Percentiles rank a stretch among this genome's conserved stretches.
Conservation (phyloP, 257 asterid species). For the Leptodermis oblonga region DNA sequence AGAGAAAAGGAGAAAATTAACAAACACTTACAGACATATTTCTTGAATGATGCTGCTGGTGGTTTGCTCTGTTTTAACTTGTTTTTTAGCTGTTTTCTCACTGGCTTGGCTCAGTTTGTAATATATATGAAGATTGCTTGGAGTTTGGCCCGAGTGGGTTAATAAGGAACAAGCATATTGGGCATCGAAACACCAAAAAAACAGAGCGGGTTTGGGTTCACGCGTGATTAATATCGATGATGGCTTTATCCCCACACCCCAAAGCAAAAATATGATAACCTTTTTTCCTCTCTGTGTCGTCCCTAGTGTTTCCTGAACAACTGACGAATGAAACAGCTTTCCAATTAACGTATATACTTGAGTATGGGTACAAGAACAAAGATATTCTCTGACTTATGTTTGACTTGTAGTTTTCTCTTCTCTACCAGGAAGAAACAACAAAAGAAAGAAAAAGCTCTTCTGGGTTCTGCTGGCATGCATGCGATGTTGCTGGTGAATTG, state of each 20-base stretch:
- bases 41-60: background rate
- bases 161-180: no score
- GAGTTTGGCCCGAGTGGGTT: no score
- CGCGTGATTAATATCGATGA: constrained; percentile 44
- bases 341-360: background rate
- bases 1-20: background rate
- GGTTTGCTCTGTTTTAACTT: background rate
- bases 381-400: constrained; percentile 4
- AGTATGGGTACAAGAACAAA: constrained; percentile 7
- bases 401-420: background rate
- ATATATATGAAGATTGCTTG: no score
- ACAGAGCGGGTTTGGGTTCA: constrained; percentile 25
- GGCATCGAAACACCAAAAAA: constrained; percentile 37
- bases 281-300: background rate
- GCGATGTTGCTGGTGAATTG: background rate
- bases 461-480: background rate
- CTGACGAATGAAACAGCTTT: constrained; percentile 21
- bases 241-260: constrained; percentile 23
- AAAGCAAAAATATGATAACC: background rate
- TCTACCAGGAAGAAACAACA: no score
- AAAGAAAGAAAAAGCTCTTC: no score
- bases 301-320: constrained; percentile 14
- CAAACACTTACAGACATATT: constrained; percentile 59
- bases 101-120: no score
- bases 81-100: no score